Conservation (phyloP, 352 stramenopile genomes). For the Elongisporangium senticosum region DNA sequence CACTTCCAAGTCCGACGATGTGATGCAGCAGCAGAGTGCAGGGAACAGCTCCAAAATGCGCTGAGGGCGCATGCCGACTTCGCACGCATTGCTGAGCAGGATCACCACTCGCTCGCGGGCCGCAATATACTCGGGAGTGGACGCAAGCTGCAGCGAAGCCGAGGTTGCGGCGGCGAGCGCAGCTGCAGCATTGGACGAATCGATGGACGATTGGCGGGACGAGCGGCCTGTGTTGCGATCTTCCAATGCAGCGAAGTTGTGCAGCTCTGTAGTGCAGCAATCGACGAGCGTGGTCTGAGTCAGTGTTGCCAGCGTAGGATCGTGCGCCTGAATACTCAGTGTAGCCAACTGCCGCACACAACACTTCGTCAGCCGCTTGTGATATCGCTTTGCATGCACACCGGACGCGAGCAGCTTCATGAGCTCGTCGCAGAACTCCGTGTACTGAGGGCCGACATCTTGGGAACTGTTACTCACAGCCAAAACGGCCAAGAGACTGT, state of each 20-base stretch:
- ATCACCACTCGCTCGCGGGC: slow-evolving; percentile 62
- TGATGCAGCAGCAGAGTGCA: slow-evolving; percentile 73
- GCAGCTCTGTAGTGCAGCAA: slow-evolving; percentile 51
- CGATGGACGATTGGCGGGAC: slow-evolving; percentile 5
- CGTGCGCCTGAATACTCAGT: slow-evolving; percentile 57
- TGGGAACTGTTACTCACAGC: slow-evolving; percentile 16
- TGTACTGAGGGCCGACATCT: slow-evolving; percentile 10
- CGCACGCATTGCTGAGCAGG: slow-evolving; percentile 46
- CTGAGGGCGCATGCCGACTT: slow-evolving; percentile 45
- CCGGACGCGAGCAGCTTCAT: slow-evolving; percentile 56
- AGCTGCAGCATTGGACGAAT: neutral
- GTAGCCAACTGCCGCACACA: slow-evolving; percentile 75
- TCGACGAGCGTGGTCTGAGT: slow-evolving; percentile 50
- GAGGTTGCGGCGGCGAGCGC: neutral
- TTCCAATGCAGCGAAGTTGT: slow-evolving; percentile 39
- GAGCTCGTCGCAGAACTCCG: slow-evolving; percentile 45
- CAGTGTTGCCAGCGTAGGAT: slow-evolving; percentile 37
- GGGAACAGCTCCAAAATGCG: slow-evolving; percentile 73
- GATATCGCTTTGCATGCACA: slow-evolving; percentile 42
- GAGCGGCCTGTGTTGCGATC: slow-evolving; percentile 4
- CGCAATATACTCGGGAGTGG: slow-evolving; percentile 6
- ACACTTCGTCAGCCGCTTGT: slow-evolving; percentile 59
- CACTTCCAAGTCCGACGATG: slow-evolving; percentile 54
- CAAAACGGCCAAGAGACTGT: slow-evolving; percentile 57
- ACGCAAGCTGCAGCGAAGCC: slow-evolving; percentile 5